These are phyloP conservation scores for Sphagnum magellanicum DNA, from an alignment of 228 moss, liverwort and hornwort species.

Conservation along the genomic window DNA sequence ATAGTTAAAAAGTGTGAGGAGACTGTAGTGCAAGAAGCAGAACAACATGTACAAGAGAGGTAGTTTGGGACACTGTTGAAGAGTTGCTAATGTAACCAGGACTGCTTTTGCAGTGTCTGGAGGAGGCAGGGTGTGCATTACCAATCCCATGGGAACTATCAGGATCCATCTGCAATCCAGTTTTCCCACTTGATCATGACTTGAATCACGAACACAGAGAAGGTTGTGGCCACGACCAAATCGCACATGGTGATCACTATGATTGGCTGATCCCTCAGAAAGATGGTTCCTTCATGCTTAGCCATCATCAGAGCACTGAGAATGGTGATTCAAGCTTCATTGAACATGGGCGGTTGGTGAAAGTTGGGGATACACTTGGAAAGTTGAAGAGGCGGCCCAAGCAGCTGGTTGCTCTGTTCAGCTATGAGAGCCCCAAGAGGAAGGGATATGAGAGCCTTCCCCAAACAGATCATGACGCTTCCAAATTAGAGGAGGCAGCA, in stretches of 20 bases:
- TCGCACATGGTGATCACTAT: constrained; percentile 55
- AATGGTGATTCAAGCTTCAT: constrained; percentile 26
- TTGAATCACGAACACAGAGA: constrained; percentile 19
- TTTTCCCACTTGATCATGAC: constrained; percentile 9
- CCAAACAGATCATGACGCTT: constrained; percentile 1
- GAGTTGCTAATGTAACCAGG: background rate
- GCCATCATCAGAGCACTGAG: constrained; percentile 28
- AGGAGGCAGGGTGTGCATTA: constrained; percentile 44
- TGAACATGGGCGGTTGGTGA: constrained; percentile 40
- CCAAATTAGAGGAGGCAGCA: constrained; percentile 3
- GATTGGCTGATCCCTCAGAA: constrained; percentile 41
- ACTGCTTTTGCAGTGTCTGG: constrained; percentile 22
- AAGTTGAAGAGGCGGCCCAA: constrained; percentile 34
- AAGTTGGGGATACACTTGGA: constrained; percentile 33
- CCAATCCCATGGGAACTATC: constrained; percentile 27
- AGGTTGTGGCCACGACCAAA: constrained; percentile 39
- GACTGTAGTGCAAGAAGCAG: background rate
- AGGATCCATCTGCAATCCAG: constrained; percentile 15
- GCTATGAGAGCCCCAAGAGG: constrained; percentile 29
- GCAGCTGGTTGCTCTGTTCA: constrained; percentile 38
- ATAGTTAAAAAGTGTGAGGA: background rate
- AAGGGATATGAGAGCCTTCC: constrained; percentile 25
- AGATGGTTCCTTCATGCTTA: constrained; percentile 50
- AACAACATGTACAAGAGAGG: background rate
- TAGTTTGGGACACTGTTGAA: background rate